Conservation (phyloP, 352 stramenopile genomes). For the Globisporangium yorkense region DNA sequence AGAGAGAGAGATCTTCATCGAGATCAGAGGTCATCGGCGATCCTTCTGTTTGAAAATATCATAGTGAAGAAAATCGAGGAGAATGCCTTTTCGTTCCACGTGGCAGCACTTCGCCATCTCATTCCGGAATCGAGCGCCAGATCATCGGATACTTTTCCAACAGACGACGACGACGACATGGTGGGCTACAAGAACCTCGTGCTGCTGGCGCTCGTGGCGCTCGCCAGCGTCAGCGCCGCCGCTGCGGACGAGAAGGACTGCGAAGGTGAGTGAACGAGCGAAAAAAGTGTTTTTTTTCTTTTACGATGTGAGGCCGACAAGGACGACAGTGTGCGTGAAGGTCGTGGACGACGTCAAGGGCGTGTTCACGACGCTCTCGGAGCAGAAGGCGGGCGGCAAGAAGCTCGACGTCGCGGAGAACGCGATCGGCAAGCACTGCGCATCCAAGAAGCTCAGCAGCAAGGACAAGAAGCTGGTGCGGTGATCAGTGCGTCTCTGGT, state of each 20-base stretch:
- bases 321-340: slow-evolving; percentile 84
- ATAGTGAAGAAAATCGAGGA: too few relatives aligned
- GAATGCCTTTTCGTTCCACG: too few relatives aligned
- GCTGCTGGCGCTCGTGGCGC: slow-evolving; percentile 60
- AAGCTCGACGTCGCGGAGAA: slow-evolving; percentile 68
- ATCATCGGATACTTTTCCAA: slow-evolving; percentile 12
- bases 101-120: too few relatives aligned
- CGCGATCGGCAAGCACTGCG: slow-evolving; percentile 86
- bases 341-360: slow-evolving; percentile 86
- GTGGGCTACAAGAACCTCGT: slow-evolving; percentile 49
- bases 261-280: slow-evolving; percentile 62
- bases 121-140: neutral
- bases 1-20: neutral
- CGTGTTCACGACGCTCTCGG: slow-evolving; percentile 53
- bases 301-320: neutral
- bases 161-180: slow-evolving; percentile 24
- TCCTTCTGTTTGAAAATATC: too few relatives aligned
- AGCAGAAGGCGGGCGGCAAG: slow-evolving; percentile 73
- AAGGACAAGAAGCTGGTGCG: slow-evolving; percentile 91
- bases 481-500: neutral
- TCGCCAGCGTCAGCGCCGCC: slow-evolving; percentile 36
- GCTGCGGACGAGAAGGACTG: slow-evolving; percentile 78
- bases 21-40: too few relatives aligned
- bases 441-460: slow-evolving; percentile 61
- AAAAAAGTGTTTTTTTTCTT: neutral